Conservation (phyloP, 116 monocot genomes). For the Phalaenopsis hybrid region DNA sequence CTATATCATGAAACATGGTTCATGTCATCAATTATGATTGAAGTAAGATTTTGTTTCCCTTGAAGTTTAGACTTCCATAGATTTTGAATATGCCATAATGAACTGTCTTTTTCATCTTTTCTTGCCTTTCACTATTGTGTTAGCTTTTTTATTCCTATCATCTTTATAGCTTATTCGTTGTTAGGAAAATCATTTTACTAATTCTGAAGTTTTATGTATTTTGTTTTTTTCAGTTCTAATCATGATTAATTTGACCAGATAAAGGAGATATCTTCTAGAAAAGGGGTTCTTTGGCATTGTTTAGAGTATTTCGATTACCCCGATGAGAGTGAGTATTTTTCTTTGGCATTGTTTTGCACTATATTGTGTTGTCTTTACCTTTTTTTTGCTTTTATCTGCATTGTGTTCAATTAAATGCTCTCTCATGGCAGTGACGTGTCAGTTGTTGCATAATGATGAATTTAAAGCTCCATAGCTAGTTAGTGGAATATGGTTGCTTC, state of each 20-base stretch:
- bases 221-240: not conserved
- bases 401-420: not conserved
- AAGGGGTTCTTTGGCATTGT: slow-evolving; percentile 4
- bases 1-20: not conserved
- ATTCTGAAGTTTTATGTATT: not conserved
- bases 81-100: not conserved
- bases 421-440: not conserved
- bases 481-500: not conserved
- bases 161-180: not conserved
- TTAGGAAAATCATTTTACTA: not conserved
- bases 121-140: not conserved
- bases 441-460: not conserved
- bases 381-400: not conserved
- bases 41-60: not conserved
- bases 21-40: not conserved
- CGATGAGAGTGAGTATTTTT: slow-evolving; percentile 34
- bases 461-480: not conserved
- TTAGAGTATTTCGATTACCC: slow-evolving; percentile 43
- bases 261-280: not conserved
- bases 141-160: not conserved
- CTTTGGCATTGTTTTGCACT: not conserved
- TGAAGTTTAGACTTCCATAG: not conserved
- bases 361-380: not conserved
- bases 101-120: not conserved
- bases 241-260: slow-evolving; percentile 16